These are phyloP conservation scores for Aspergillus candidus DNA, from an alignment of 2,329 filamentous ascomycete species.

Conservation along the genomic window DNA sequence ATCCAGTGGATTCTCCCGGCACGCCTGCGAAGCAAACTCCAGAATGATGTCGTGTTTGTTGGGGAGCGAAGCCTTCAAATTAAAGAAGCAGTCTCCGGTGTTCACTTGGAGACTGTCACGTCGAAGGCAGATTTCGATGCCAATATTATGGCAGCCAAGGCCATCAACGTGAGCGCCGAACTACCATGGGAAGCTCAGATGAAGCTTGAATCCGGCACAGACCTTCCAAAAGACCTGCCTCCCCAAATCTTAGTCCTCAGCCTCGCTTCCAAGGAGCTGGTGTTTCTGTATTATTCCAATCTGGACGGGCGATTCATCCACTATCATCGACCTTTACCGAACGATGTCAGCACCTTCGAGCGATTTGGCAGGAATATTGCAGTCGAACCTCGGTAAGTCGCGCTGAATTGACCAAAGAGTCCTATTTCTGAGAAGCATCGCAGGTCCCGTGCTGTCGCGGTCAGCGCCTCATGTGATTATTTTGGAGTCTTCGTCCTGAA, in stretches of 20 bases:
- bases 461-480: slow-evolving; percentile 63
- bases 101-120: slow-evolving; percentile 68
- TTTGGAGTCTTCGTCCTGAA: slow-evolving; percentile 69
- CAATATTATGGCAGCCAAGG: slow-evolving; percentile 70
- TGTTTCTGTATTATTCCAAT: slow-evolving; percentile 66
- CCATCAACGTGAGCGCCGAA: slow-evolving; percentile 58
- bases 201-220: slow-evolving; percentile 14
- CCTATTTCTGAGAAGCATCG: slow-evolving; percentile 7
- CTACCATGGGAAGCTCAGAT: slow-evolving; percentile 30
- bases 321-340: slow-evolving; percentile 55
- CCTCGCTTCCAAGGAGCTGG: slow-evolving; percentile 63
- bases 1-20: slow-evolving; percentile 73
- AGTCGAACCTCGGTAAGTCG: slow-evolving; percentile 65
- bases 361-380: slow-evolving; percentile 62
- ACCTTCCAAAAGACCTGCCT: slow-evolving; percentile 44
- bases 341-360: slow-evolving; percentile 47
- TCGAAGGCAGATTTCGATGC: slow-evolving; percentile 72
- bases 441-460: slow-evolving; percentile 54
- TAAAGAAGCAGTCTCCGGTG: slow-evolving; percentile 60
- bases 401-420: neutral
- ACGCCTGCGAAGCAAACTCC: slow-evolving; percentile 61
- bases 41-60: slow-evolving; percentile 82
- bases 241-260: slow-evolving; percentile 77
- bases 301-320: slow-evolving; percentile 54
- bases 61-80: slow-evolving; percentile 78